phyloP scores from a whole-genome alignment of 768 basidiomycete species.

The Leccinum arenicola region DNA sequence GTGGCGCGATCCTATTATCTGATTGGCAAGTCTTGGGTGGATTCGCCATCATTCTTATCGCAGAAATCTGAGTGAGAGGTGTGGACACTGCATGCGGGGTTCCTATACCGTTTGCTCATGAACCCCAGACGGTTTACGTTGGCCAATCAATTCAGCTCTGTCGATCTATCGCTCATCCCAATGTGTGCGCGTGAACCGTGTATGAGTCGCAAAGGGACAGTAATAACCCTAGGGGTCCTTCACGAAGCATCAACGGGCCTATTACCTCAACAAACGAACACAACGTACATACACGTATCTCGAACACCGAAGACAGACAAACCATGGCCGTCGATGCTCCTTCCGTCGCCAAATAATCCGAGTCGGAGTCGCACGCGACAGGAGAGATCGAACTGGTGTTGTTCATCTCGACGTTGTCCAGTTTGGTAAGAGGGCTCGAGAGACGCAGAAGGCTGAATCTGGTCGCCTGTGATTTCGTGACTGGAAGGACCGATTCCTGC shows the following conservation, averaged over 20 bases:
- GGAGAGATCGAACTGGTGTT: conserved; percentile 19
- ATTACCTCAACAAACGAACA: conserved; percentile 1
- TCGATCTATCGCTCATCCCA: background rate
- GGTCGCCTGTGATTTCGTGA: background rate
- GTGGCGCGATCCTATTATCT: background rate
- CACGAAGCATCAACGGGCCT: background rate
- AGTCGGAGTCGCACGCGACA: conserved; percentile 24
- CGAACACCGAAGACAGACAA: background rate
- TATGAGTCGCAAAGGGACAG: background rate
- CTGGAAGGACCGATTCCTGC: conserved; percentile 13
- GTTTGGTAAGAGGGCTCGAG: conserved; percentile 18
- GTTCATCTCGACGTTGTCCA: conserved; percentile 9
- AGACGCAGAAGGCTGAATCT: background rate
- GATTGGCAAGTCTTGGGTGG: background rate
- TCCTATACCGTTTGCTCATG: background rate
- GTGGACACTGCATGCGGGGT: background rate
- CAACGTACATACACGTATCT: background rate
- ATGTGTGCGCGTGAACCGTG: background rate
- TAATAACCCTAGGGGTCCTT: background rate
- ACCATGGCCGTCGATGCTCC: conserved; percentile 18
- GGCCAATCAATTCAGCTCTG: background rate
- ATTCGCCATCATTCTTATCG: background rate
- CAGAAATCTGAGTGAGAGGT: background rate
- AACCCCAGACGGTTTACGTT: background rate
- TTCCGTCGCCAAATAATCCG: conserved; percentile 24